Evolutionary conservation across 1,284 basidiomycete genomes (phyloP), one percentile per base, ranked within the genome.

Genomic region (Irpex rosettiformis): DNA sequence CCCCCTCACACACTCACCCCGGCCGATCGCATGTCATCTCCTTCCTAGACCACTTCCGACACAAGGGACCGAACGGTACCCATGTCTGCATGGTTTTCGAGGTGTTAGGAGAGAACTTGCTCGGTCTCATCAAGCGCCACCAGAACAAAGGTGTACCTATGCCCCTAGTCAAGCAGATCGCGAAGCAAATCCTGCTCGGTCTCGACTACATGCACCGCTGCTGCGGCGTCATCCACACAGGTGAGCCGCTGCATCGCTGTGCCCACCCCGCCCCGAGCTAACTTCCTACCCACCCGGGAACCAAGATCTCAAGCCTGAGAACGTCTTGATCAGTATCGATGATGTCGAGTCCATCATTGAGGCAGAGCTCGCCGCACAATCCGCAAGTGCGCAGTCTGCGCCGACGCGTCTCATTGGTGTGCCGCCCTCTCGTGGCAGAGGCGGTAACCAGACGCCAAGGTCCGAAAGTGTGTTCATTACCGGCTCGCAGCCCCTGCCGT

Each of bases 21-120:
- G 91, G 90, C 3, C 77, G 89, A 61, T 86, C 88, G 4, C 91
- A 93, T 69, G 95, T 98, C 74, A 96, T 98, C 71, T 93, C 92
- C 28, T 92, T 99, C 67, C 88, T 99, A 52, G 96, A 99, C 77
- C 94, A 98, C 72, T 99, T 99, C 75, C 86, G 90, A 40, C 97
- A 99, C 76, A 91, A 90, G 61, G 97, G 96, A 0, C 96, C 96
- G 13, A 98, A 99, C 72, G 96, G 96, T 52, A 91, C 87, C 18
- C 96, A 99, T 75, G 93, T 99, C 63, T 99, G 97, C 82, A 99
- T 99, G 96, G 96, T 99, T 16, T 98, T 98, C 70, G 96, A 99
- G 75, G 97, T 99, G 33, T 84, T 99, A 8, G 96, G 97, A 58
- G 97, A 99, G 77, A 98, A 98, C 72, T 78, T 99, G n/a, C 84